These are phyloP conservation scores for Paecilomyces formosus DNA, from an alignment of 2,329 filamentous ascomycete genomes.

Conservation along the genomic window DNA sequence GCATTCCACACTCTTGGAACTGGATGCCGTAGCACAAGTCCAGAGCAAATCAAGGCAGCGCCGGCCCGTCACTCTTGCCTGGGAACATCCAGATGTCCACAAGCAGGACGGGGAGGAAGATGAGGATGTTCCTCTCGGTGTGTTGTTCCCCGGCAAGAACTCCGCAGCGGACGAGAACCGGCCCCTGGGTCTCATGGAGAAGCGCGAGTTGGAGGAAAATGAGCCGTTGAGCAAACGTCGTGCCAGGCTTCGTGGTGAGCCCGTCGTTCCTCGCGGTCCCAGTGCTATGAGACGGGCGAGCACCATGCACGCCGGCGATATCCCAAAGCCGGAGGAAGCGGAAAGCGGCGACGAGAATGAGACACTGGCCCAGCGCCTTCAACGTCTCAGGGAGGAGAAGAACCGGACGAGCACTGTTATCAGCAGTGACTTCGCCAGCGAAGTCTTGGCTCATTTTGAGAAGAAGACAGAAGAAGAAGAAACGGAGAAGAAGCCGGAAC, in stretches of 20 bases:
- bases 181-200: slow-evolving; percentile 49
- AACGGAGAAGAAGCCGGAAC: slow-evolving; percentile 12
- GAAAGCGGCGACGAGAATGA: slow-evolving; percentile 33
- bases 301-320: slow-evolving; percentile 25
- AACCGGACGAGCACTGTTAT: slow-evolving; percentile 22
- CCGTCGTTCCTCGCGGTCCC: slow-evolving; percentile 21
- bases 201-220: slow-evolving; percentile 80
- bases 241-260: slow-evolving; percentile 62
- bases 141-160: slow-evolving; percentile 57
- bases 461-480: slow-evolving; percentile 16
- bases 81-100: slow-evolving; percentile 57
- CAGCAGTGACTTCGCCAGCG: slow-evolving; percentile 36
- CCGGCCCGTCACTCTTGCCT: slow-evolving; percentile 77
- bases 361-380: slow-evolving; percentile 38
- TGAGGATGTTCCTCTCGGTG: slow-evolving; percentile 79
- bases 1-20: slow-evolving; percentile 80
- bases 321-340: slow-evolving; percentile 16
- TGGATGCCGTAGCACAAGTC: slow-evolving; percentile 83
- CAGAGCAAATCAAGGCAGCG: slow-evolving; percentile 63
- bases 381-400: slow-evolving; percentile 30
- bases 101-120: slow-evolving; percentile 52
- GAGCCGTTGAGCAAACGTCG: slow-evolving; percentile 76
- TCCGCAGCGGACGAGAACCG: slow-evolving; percentile 23
- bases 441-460: slow-evolving; percentile 35
- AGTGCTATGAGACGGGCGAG: slow-evolving; percentile 19